Conservation (phyloP, 2,329 filamentous ascomycete species). For the Immersiporthe knoxdaviesiana region DNA sequence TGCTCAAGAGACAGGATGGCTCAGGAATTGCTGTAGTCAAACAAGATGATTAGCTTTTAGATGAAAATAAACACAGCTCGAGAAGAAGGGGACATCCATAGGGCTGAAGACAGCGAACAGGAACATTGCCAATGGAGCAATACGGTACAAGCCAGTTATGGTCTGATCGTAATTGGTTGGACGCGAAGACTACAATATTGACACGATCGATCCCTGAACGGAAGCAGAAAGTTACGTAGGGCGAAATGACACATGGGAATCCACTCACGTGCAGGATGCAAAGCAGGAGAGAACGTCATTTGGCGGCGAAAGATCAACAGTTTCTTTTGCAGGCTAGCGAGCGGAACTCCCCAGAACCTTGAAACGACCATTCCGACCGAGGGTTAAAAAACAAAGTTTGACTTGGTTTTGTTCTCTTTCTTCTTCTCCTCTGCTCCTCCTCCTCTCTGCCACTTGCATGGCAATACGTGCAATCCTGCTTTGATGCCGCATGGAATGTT, state of each 20-base stretch:
- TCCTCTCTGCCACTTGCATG: constrained; percentile 21
- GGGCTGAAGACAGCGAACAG: neutral
- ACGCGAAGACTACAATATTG: neutral
- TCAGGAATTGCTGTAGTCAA: neutral
- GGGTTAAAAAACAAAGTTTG: constrained; percentile 18
- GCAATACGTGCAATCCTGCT: constrained; percentile 16
- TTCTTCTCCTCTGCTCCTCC: neutral
- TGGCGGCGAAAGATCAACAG: constrained; percentile 33
- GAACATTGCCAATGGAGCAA: neutral
- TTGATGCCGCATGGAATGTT: constrained; percentile 10
- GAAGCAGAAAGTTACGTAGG: neutral
- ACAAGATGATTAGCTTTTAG: neutral
- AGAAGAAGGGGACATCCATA: neutral
- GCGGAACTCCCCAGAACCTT: constrained; percentile 24
- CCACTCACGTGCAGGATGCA: constrained; percentile 16
- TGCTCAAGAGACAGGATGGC: neutral
- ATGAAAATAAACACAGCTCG: neutral
- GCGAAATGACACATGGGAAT: constrained; percentile 15
- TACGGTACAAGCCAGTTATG: neutral
- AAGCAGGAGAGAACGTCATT: constrained; percentile 17
- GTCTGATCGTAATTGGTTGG: neutral
- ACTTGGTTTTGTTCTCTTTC: neutral
- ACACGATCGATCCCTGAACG: neutral
- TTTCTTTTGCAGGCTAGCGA: constrained; percentile 31
- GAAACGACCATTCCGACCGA: constrained; percentile 26